Evolutionary conservation across 2,329 filamentous ascomycete genomes (phyloP).

Genomic region (Penicillium sp.): DNA sequence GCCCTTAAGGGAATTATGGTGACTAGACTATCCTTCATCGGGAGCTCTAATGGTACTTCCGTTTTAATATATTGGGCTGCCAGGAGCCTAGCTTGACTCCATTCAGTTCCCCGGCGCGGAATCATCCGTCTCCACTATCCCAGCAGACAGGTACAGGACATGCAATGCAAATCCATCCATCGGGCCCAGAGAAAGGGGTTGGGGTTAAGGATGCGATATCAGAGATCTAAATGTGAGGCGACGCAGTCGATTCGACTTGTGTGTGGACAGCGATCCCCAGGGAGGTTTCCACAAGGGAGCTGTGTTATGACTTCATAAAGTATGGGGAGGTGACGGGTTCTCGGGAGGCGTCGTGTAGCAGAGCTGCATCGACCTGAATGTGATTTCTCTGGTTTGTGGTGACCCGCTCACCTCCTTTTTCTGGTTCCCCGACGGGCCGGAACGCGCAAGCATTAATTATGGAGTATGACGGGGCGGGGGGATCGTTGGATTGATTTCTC

Average conservation of each 20-base stretch:
- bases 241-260: conserved; percentile 1
- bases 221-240: conserved; percentile 3
- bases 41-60: neutral
- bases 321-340: neutral
- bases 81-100: neutral
- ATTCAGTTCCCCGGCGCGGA: neutral
- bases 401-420: conserved; percentile 3
- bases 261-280: conserved; percentile 10
- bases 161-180: conserved; percentile 3
- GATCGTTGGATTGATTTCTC: neutral
- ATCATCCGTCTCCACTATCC: conserved; percentile 6
- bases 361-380: conserved; percentile 10
- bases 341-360: conserved; percentile 1
- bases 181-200: conserved; percentile 7
- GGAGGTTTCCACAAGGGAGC: neutral
- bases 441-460: conserved; percentile 11
- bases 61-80: neutral
- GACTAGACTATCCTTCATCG: neutral
- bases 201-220: too few species aligned
- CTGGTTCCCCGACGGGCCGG: conserved; percentile 14
- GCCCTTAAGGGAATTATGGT: neutral
- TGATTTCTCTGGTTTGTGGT: conserved; percentile 1
- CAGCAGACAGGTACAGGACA: conserved; percentile 11
- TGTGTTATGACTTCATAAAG: neutral
- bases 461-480: neutral